phyloP scores from a whole-genome alignment of 306 rosid species.

The Alnus rubra region DNA sequence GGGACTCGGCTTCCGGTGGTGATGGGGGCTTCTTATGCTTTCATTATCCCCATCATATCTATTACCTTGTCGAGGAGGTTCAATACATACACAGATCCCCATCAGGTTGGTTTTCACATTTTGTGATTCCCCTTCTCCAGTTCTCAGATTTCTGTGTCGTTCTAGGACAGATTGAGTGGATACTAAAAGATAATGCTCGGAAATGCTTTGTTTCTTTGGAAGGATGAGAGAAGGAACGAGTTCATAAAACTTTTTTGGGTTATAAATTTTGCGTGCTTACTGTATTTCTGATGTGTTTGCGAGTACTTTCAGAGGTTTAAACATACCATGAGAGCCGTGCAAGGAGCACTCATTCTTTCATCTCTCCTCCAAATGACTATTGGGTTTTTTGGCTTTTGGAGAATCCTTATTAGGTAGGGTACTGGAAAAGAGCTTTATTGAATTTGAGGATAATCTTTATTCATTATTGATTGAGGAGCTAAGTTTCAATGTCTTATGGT shows the following conservation, averaged over 20 bases:
- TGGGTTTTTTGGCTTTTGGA: slow-evolving; percentile 80
- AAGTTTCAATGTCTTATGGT: slow-evolving; percentile 2
- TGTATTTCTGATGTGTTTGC: slow-evolving; percentile 14
- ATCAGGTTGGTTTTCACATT: slow-evolving; percentile 49
- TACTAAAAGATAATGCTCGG: slow-evolving; percentile 7
- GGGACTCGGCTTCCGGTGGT: slow-evolving; percentile 87
- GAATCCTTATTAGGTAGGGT: slow-evolving; percentile 69
- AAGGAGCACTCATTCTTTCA: slow-evolving; percentile 76
- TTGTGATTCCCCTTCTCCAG: neutral
- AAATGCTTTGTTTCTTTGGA: slow-evolving; percentile 12
- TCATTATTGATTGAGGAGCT: slow-evolving; percentile 23
- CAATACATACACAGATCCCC: slow-evolving; percentile 46
- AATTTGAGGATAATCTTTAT: slow-evolving; percentile 1
- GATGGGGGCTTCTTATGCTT: slow-evolving; percentile 75
- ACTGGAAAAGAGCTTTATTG: neutral
- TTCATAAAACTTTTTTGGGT: neutral
- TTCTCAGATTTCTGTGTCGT: neutral
- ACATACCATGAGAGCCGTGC: slow-evolving; percentile 63
- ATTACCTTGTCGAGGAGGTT: slow-evolving; percentile 58
- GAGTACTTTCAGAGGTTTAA: slow-evolving; percentile 60
- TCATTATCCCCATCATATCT: slow-evolving; percentile 58
- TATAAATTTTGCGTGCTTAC: slow-evolving; percentile 21
- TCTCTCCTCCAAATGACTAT: slow-evolving; percentile 62
- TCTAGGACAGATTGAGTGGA: neutral
- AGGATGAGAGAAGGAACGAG: neutral